Conservation (phyloP, 2,329 filamentous ascomycete genomes). For the Penicillium sp. region DNA sequence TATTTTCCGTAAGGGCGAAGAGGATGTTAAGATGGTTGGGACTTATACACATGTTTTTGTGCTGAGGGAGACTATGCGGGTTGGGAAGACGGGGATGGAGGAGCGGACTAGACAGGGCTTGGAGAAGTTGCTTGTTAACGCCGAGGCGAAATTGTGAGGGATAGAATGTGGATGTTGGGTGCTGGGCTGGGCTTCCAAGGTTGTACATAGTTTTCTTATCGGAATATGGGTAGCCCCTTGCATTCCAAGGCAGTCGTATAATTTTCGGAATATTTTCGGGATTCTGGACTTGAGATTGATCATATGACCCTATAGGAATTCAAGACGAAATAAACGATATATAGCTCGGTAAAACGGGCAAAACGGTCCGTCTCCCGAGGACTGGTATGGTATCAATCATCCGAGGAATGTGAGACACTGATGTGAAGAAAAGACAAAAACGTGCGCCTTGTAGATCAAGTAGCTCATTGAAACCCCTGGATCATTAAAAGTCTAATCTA, state of each 20-base stretch:
- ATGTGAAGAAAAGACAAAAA: slow-evolving; percentile 1
- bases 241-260: background rate
- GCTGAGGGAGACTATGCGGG: slow-evolving; percentile 67
- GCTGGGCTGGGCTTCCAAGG: background rate
- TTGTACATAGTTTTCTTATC: slow-evolving; percentile 6
- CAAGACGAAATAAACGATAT: background rate
- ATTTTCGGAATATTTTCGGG: background rate
- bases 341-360: background rate
- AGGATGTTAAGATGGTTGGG: slow-evolving; percentile 77
- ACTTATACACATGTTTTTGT: slow-evolving; percentile 88
- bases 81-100: slow-evolving; percentile 57
- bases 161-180: background rate
- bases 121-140: slow-evolving; percentile 51
- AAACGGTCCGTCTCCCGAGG: background rate
- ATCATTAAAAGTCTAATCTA: slow-evolving; percentile 10
- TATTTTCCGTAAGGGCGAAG: slow-evolving; percentile 72
- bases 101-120: slow-evolving; percentile 51
- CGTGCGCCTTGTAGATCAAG: slow-evolving; percentile 8
- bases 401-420: background rate
- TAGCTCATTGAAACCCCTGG: slow-evolving; percentile 1
- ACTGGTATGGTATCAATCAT: slow-evolving; percentile 1
- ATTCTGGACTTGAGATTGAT: background rate
- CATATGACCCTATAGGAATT: background rate
- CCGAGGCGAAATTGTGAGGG: slow-evolving; percentile 29
- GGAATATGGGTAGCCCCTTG: background rate